Base-by-base conservation (phyloP, 108 stramenopile species). In the Discostella pseudostelligera region DNA sequence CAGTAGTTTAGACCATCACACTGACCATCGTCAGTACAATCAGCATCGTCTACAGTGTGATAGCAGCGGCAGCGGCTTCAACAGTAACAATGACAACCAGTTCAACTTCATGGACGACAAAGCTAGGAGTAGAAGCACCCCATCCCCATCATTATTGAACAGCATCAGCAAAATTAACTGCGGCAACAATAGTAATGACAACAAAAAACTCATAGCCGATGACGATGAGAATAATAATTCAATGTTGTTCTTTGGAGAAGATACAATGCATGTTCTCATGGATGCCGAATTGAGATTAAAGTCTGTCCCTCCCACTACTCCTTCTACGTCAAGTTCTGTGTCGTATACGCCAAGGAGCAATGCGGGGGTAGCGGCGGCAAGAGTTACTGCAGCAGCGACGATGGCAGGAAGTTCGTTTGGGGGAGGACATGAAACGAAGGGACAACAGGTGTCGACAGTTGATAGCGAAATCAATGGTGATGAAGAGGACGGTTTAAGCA, bases 241-340 rank as follows among this genome's bases (percentile, higher is more conserved):
- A 61, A 56, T 55, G 45, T 44, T 67, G 14, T 44, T 56, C 16
- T 77, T 61, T 55, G 76, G 76, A 25, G 76, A 77, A 24, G 76
- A 77, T 46, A 70, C 76, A 19, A 44, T 77, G 39, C 49, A 64
- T 29, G 63, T 48, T 13, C 54, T 77, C 22, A 60, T 59, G 68
- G 76, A 77, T 48, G 61, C 76, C n/a, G 76, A 77, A 36, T 36
- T 51, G 14, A 22, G 61, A 26, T 58, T 75, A 60, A 62, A 11
- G 36, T 36, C 50, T 1, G 1, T 21, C 24, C 20, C 16, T 8
- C 25, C 16, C 20, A 40, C 20, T 13, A 20, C 9, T 11, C 9
- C 29, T 44, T 59, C 47, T 32, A n/a, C 20, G 16, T 47, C 19
- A 49, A 16, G 12, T 3, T 51, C 50, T 20, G 21, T 26, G 24